phyloP scores from a whole-genome alignment of 768 basidiomycete genomes.

The Lactarius sanguifluus region DNA sequence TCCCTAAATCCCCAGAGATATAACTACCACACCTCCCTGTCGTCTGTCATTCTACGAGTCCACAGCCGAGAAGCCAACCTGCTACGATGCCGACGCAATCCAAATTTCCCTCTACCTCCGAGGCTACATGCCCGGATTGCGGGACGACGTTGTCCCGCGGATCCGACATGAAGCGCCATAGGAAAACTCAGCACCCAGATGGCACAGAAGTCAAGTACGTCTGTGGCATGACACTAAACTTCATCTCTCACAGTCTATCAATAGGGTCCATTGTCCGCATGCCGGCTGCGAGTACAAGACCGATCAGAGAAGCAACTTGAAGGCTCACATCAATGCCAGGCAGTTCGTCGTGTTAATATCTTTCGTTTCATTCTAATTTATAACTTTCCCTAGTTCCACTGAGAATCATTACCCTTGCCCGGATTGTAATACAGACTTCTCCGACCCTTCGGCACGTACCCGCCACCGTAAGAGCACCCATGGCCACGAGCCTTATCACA shows the following conservation, averaged over 20 bases:
- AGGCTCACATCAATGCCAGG: background rate
- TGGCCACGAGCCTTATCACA: conserved; percentile 21
- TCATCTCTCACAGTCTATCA: background rate
- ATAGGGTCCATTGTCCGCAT: conserved; percentile 14
- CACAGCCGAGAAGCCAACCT: background rate
- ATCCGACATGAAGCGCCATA: conserved; percentile 21
- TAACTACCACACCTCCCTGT: background rate
- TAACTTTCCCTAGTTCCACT: background rate
- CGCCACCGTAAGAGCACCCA: conserved; percentile 14
- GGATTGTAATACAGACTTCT: background rate
- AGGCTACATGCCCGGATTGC: conserved; percentile 12
- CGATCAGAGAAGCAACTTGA: conserved; percentile 13
- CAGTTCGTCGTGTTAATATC: conserved; percentile 15
- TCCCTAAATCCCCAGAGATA: background rate
- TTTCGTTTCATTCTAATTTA: background rate
- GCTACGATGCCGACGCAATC: background rate
- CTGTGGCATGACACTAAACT: background rate
- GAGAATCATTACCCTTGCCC: conserved; percentile 7
- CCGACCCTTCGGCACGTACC: conserved; percentile 13
- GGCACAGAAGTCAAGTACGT: conserved; percentile 20
- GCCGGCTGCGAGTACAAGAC: conserved; percentile 11
- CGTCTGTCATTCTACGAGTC: background rate
- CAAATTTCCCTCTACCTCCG: background rate
- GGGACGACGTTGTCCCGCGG: conserved; percentile 10
- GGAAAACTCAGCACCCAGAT: conserved; percentile 13